Evolutionary conservation across 352 stramenopile species (phyloP), one percentile per base, ranked within the genome.

Genomic region (Globisporangium recalcitrans): DNA sequence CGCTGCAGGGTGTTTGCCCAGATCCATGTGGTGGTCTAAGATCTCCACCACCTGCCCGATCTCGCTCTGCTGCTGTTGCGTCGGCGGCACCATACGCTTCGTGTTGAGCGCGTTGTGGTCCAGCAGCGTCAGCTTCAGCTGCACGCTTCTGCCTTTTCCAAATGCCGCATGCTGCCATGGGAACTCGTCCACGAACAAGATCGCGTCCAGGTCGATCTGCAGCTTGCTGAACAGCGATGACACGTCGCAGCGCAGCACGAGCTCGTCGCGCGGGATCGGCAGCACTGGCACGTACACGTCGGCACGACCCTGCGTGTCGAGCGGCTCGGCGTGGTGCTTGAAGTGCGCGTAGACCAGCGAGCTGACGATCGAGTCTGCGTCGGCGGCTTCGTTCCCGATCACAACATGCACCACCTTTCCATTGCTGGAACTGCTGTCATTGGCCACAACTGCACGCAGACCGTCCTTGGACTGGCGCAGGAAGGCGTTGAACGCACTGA

Each of bases 291-390:
- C 48, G 21, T 80, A 67, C 34, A 90, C 32, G 1, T 53, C 55
- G 4, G 59, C 8, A 13, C 56, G 16, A 1, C 34, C 31, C n/a
- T 64, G 46, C 8, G 13, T 48, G 22, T 69, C 11, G n/a, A 34
- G 31, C 7, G 4, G 62, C 21, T 34, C 64, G 42, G 42, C 36
- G 38, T 75, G 51, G 46, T 72, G 63, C 38, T 73, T 72, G 32
- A 78, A 40, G 56, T 78, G 87, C 7, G 85, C 85, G 68, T 88
- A 85, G 10, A 82, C 70, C 10, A 94, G 56, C 16, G 80, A 85
- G 70, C 82, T 94, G 13, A 94, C 71, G 68, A 94, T 91, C 21
- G 85, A 94, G 68, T 94, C 85, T 13, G 85, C 85, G 63, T 94
- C 82, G 8, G 80, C 80, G 14, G 85, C 82, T 62, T 94, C 85